Evolutionary conservation across 2,329 filamentous ascomycete species (phyloP), one percentile per base, ranked within the genome.

Genomic region (Aspergillus ustus): DNA sequence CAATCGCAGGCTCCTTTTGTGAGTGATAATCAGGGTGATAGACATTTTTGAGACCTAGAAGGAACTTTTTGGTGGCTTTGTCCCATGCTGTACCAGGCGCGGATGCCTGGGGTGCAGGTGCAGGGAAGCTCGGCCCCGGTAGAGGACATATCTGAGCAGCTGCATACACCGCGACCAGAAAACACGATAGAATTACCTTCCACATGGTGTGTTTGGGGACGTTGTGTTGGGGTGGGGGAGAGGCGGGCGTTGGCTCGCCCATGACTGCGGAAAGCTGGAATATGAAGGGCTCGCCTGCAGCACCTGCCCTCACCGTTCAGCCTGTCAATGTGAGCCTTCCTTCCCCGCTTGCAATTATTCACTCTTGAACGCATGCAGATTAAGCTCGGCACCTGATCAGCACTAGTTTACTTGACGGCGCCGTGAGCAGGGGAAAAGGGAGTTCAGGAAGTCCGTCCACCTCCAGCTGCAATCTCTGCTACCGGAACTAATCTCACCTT

Each of bases 51-150:
- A 57, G 46, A 6, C 40, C 52, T 19, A 19, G 11, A 19, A 37
- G n/a, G n/a, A 50, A 57, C 15, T 50, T 28, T 11, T 8, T 19
- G 2, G 28, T 25, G 0, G 54, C 54, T 7, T 28, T 20, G 17
- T 57, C 19, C 5, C 57, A 43, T 4, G 53, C 48, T 22, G 29
- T 28, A 40, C 59, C 52, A 6, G 9, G 8, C 6, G 19, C 17
- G 8, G 45, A 15, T 8, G 29, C 40, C 9, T 19, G 9, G 4
- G 59, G 25, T 4, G 53, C 19, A 1, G 59, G 25, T 4, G 53
- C 19, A 1, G 59, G 59, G 31, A 57, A 61, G 13, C 15, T 15
- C 3, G 59, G 59, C 22, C 59, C 59, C 17, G 49, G 53, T 5
- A 57, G 46, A 7, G 48, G 45, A 45, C 59, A 61, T 52, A 25